Percentiles rank a stretch among this genome's conserved stretches.
Conservation (phyloP, 768 basidiomycete species). For the Clavulina sp. region DNA sequence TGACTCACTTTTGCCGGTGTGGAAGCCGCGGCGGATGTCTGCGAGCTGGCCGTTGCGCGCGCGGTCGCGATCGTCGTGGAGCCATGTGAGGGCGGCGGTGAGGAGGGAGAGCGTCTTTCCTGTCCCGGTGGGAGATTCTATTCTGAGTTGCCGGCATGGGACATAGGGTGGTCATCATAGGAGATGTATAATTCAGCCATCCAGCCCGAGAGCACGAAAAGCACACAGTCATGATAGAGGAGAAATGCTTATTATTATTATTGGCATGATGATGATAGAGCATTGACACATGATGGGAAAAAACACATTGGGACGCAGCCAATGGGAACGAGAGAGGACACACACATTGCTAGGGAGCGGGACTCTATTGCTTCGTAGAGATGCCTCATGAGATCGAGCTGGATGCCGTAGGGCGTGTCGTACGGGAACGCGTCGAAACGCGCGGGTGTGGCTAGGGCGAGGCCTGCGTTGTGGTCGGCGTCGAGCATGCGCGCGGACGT, state of each 20-base stretch:
- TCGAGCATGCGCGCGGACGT: neutral
- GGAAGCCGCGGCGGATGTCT: conserved; percentile 13
- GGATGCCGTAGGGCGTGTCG: conserved; percentile 65
- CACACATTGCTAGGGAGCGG: conserved; percentile 54
- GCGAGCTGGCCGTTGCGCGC: conserved; percentile 47
- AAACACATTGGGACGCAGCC: conserved; percentile 44
- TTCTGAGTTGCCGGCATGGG: too few relatives aligned
- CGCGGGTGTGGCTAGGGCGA: conserved; percentile 39
- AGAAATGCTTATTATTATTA: too few relatives aligned
- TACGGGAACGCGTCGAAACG: conserved; percentile 73
- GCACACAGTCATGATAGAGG: too few relatives aligned
- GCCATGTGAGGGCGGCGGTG: conserved; percentile 60
- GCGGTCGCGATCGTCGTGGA: conserved; percentile 49
- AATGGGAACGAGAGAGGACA: conserved; percentile 80
- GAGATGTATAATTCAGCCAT: too few relatives aligned
- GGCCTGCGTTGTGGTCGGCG: neutral
- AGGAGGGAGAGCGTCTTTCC: conserved; percentile 77
- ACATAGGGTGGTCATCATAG: too few relatives aligned
- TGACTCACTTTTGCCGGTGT: neutral
- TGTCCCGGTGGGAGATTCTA: conserved; percentile 1
- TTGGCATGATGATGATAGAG: too few relatives aligned
- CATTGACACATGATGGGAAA: too few relatives aligned
- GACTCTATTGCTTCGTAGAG: conserved; percentile 58
- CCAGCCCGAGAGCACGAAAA: too few relatives aligned
- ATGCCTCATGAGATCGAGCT: conserved; percentile 74